Percentiles rank a stretch among this genome's conserved stretches.
phyloP scores from a whole-genome alignment of 257 asterid species.

The Primulina huaijiensis region DNA sequence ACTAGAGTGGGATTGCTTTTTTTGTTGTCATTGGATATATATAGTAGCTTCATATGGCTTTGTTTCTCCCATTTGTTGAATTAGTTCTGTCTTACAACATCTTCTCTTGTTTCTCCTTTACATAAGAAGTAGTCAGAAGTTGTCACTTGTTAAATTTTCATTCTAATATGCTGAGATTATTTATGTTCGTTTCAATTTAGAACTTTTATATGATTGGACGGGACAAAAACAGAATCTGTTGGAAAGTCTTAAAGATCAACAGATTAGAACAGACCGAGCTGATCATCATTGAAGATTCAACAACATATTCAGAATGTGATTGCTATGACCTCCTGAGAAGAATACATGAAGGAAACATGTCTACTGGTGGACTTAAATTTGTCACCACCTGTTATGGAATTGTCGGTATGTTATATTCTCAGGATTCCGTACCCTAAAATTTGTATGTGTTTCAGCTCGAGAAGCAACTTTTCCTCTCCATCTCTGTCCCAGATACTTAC shows the following conservation, averaged over 20 bases:
- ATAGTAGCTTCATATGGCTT: no score
- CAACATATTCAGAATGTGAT: slow-evolving; percentile 62
- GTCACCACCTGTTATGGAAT: slow-evolving; percentile 86
- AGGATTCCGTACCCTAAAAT: slow-evolving; percentile 2
- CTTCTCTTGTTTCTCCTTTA: background rate
- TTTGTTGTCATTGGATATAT: background rate
- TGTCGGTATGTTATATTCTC: slow-evolving; percentile 54
- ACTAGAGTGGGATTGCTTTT: background rate
- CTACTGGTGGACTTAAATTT: slow-evolving; percentile 81
- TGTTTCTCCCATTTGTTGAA: background rate
- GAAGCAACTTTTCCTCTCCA: background rate
- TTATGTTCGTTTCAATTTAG: slow-evolving; percentile 33
- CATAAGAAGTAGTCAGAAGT: background rate
- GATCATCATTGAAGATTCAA: slow-evolving; percentile 62
- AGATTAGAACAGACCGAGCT: slow-evolving; percentile 72
- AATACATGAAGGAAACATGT: slow-evolving; percentile 76
- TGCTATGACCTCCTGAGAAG: slow-evolving; percentile 66
- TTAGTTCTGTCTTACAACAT: background rate
- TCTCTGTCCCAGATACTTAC: slow-evolving; percentile 20
- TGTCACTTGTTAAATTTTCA: background rate
- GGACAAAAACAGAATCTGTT: slow-evolving; percentile 61
- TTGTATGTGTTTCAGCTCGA: background rate
- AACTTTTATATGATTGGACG: slow-evolving; percentile 86
- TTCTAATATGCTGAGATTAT: background rate
- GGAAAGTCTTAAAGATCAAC: slow-evolving; percentile 83